phyloP scores from a whole-genome alignment of 2,329 filamentous ascomycete species.

The Onygena corvina region DNA sequence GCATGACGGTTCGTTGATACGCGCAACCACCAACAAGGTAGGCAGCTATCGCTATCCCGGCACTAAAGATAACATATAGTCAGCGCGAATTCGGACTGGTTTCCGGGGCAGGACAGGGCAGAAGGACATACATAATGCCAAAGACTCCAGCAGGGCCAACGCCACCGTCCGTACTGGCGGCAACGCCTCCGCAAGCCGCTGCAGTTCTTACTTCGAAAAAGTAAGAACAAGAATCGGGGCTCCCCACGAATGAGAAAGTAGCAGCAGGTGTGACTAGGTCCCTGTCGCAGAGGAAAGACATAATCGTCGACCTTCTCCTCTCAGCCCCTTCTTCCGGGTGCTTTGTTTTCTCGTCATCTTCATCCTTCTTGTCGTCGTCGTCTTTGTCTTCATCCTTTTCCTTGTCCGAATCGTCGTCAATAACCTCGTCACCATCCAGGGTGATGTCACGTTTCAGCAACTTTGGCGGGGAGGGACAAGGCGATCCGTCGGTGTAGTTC shows the following conservation, averaged over 20 bases:
- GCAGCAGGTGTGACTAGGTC: constrained; percentile 59
- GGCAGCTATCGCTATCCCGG: constrained; percentile 62
- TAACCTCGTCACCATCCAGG: constrained; percentile 17
- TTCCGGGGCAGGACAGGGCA: constrained; percentile 20
- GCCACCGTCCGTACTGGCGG: constrained; percentile 45
- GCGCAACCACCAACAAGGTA: constrained; percentile 89
- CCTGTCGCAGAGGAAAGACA: constrained; percentile 85
- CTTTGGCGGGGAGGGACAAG: constrained; percentile 38
- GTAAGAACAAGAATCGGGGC: constrained; percentile 85
- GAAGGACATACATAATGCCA: constrained; percentile 59
- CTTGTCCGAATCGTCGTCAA: constrained; percentile 22
- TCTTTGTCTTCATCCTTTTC: constrained; percentile 25
- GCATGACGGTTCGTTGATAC: constrained; percentile 87
- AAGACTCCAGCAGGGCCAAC: constrained; percentile 67
- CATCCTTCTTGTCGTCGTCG: constrained; percentile 28
- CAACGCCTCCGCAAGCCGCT: constrained; percentile 67
- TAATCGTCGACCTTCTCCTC: constrained; percentile 64
- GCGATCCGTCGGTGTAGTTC: constrained; percentile 66
- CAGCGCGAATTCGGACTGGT: constrained; percentile 4
- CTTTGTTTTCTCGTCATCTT: constrained; percentile 20
- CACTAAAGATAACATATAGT: constrained; percentile 23
- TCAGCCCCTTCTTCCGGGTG: constrained; percentile 10
- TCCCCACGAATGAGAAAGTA: constrained; percentile 70
- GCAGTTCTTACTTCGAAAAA: constrained; percentile 85
- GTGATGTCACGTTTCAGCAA: constrained; percentile 14